phyloP scores from a whole-genome alignment of 306 rosid species.

The Sechiopsis laciniata region DNA sequence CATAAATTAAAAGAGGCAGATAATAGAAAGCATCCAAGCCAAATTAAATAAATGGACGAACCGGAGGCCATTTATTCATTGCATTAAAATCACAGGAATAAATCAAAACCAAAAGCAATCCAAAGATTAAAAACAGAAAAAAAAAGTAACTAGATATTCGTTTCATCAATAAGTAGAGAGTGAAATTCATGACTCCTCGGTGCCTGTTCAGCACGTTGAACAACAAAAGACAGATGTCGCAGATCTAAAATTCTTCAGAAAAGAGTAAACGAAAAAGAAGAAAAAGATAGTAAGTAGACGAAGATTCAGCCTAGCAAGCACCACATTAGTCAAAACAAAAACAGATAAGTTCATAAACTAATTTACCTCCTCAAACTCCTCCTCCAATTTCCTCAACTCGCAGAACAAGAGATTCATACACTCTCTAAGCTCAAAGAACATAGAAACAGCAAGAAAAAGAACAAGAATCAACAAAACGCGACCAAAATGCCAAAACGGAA shows the following conservation, averaged over 20 bases:
- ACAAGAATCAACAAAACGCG: no score
- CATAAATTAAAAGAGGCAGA: background rate
- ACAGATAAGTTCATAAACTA: background rate
- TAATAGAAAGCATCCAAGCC: no score
- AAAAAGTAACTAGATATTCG: background rate
- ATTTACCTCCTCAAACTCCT: background rate
- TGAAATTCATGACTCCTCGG: background rate
- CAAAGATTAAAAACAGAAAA: background rate
- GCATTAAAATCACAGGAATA: background rate
- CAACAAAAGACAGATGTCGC: no score
- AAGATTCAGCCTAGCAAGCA: slow-evolving; percentile 5
- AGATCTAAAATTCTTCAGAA: no score
- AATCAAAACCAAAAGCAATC: background rate
- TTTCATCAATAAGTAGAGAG: background rate
- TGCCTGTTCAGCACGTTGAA: no score
- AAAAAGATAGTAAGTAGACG: no score
- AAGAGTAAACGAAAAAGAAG: background rate
- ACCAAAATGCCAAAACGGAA: no score
- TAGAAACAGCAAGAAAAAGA: no score
- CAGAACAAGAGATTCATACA: no score
- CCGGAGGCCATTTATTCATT: background rate
- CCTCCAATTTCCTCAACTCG: slow-evolving; percentile 6
- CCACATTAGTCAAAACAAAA: slow-evolving; percentile 7
- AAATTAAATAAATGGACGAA: no score
- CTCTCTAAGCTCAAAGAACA: no score